Evolutionary conservation across 352 stramenopile genomes (phyloP).

Genomic region (Lagenidium giganteum): DNA sequence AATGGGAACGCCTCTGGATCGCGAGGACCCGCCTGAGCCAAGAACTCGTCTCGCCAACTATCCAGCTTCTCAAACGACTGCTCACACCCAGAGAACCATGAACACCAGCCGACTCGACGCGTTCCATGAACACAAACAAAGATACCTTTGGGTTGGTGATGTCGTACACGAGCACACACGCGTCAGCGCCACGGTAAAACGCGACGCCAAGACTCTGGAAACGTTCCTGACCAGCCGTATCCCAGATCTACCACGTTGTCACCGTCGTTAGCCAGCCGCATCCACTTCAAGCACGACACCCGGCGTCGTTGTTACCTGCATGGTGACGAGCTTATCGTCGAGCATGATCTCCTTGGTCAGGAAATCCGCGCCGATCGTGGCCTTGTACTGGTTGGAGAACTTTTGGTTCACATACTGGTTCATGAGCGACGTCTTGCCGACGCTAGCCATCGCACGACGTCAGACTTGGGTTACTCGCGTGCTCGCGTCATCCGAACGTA

Average conservation of each 20-base stretch:
- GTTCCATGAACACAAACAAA: background rate
- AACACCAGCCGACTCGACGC: background rate
- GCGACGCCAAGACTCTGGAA: slow-evolving; percentile 98
- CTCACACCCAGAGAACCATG: background rate
- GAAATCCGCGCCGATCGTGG: slow-evolving; percentile 99
- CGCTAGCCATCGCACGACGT: slow-evolving; percentile 45
- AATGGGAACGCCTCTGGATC: slow-evolving; percentile 96
- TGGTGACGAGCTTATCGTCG: slow-evolving; percentile 94
- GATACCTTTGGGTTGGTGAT: slow-evolving; percentile 95
- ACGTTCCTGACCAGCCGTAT: slow-evolving; percentile 98
- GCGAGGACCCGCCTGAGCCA: slow-evolving; percentile 86
- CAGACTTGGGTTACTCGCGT: too few relatives aligned
- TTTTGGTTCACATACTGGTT: slow-evolving; percentile 99
- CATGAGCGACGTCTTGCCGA: slow-evolving; percentile 99
- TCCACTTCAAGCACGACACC: background rate
- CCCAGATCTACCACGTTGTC: slow-evolving; percentile 93
- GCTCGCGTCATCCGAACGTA: slow-evolving; percentile 33
- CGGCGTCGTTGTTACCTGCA: slow-evolving; percentile 61
- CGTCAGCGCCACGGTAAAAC: slow-evolving; percentile 98
- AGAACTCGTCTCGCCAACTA: slow-evolving; percentile 97
- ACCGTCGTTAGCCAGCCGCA: background rate
- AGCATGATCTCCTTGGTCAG: slow-evolving; percentile 96
- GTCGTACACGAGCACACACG: slow-evolving; percentile 98
- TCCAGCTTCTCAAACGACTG: slow-evolving; percentile 97
- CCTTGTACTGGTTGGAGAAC: slow-evolving; percentile 99